Base-by-base conservation (phyloP, 2,329 filamentous ascomycete species). In the Zasmidium cellare region DNA sequence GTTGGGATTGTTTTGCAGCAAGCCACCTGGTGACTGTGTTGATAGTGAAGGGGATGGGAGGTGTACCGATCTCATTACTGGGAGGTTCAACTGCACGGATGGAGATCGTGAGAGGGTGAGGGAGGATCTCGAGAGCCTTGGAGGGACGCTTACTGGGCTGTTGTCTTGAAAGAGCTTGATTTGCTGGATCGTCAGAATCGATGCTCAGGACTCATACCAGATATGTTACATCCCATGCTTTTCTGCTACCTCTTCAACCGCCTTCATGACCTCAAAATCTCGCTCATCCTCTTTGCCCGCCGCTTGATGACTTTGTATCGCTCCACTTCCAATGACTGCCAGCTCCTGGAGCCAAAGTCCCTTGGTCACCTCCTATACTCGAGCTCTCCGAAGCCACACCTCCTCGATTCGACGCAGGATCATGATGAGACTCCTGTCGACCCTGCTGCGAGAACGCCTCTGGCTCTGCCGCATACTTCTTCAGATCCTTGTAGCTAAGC, bases 301-400 rank as follows among this genome's bases (percentile, higher is more conserved):
- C 56, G 12, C 50, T 56, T 2, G 50, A 53, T 18, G 46, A 53
- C 22, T 58, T 46, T 7, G 56, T 55, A 7, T 56, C 59, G 2
- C 41, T 51, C 35, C 46, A 55, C 23, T 57, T 57, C 9, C 51
- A 51, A 41, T 51, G 51, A 18, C 49, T 57, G 14, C 58, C 58
- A 3, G 53, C 20, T 25, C 62, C 62, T 14, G 62, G 62, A 6
- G 62, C 62, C 6, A 63, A 20, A 3, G 54, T 57, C 16, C 53
- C 49, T 46, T 54, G 57, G 51, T 61, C 55, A 25, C 59, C 60
- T 11, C 59, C 59, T 46, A 65, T 63, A 41, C 59, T 55, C 20
- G 60, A 54, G 38, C 58, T 60, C 59, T 65, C 61, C 53, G 61
- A 60, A 11, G 53, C 59, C 9, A 63, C 52, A 3, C 54, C 54